Base-by-base conservation (phyloP, 2,329 filamentous ascomycete species). In the Ophiostoma pallidulum region DNA sequence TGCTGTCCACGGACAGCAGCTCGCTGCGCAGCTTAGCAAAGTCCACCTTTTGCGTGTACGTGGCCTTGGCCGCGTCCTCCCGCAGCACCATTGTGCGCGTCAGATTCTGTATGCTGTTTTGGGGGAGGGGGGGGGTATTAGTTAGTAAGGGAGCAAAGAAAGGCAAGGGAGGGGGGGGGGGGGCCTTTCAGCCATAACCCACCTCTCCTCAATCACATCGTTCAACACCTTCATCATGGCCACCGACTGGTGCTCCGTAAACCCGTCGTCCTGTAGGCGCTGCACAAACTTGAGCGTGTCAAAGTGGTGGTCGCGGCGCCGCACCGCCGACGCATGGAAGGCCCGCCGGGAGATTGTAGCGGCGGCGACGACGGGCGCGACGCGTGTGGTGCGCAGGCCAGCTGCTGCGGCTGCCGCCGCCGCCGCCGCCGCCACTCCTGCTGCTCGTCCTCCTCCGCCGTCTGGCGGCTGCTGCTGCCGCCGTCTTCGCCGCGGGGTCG, bases 191-290 rank as follows among this genome's bases (percentile, higher is more conserved):
- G n/a, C n/a, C n/a, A 24, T n/a, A 16, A 32, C 60, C 20, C 57
- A 83, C 82, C 83, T 94, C 68, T 98, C 92, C 64, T 97, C 87
- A 55, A 98, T 96, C 9, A 97, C 91, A 64, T 97, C 90, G 66
- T 89, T 90, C 33, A 98, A 73, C 7, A 97, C 87, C 63, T 86
- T 87, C 92, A 98, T 97, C 85, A 96, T 92, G n/a, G 92, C 91
- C 22, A 88, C 89, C 3, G 90, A 83, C 67, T 98, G 92, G 57
- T 90, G 85, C 65, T 97, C 91, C 20, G 88, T 95, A 64, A 97
- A 96, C 0, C 92, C 92, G 64, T 98, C 92, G 56, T 79, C 79
- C 64, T 91, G 82, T 35, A 98, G 72, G 45, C 87, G 77, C 67
- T 95, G 87, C 33, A 98, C 90, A 62, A 98, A 95, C 69, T 95